Conservation (phyloP, 2,329 filamentous ascomycete genomes). For the Ophidiomyces ophidiicola region DNA sequence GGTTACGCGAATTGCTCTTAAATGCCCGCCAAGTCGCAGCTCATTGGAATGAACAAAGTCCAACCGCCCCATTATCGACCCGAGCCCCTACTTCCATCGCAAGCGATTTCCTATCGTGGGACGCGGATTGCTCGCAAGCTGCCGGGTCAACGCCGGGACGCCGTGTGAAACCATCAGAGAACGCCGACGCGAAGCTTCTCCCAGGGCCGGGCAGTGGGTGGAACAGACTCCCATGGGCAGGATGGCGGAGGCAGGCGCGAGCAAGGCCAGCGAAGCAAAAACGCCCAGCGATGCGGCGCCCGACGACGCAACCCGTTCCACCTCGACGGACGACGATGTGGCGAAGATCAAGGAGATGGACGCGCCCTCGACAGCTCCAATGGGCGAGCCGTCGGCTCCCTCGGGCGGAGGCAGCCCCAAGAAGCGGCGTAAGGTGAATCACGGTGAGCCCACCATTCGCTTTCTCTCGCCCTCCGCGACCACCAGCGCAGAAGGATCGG, state of each 20-base stretch:
- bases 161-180: conserved; percentile 13
- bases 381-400: conserved; percentile 24
- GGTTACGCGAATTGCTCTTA: conserved; percentile 5
- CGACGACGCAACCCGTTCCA: conserved; percentile 16
- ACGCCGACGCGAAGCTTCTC: conserved; percentile 3
- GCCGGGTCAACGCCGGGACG: conserved; percentile 9
- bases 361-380: conserved; percentile 19
- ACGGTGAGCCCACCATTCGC: conserved; percentile 50
- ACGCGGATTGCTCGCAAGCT: conserved; percentile 13
- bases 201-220: neutral
- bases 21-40: conserved; percentile 10
- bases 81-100: conserved; percentile 3
- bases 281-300: conserved; percentile 22
- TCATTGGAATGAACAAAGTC: conserved; percentile 5
- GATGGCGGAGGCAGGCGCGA: conserved; percentile 13
- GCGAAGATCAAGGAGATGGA: conserved; percentile 22
- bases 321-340: conserved; percentile 15
- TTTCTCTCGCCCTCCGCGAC: conserved; percentile 13
- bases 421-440: conserved; percentile 80
- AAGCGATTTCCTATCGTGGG: conserved; percentile 11
- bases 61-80: conserved; percentile 8
- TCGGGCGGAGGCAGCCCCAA: conserved; percentile 53
- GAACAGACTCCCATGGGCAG: conserved; percentile 10
- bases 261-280: conserved; percentile 9
- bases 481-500: conserved; percentile 4